Evolutionary conservation across 257 asterid species (phyloP), one percentile per base, ranked within the genome.

Genomic region (Perilla frutescens): DNA sequence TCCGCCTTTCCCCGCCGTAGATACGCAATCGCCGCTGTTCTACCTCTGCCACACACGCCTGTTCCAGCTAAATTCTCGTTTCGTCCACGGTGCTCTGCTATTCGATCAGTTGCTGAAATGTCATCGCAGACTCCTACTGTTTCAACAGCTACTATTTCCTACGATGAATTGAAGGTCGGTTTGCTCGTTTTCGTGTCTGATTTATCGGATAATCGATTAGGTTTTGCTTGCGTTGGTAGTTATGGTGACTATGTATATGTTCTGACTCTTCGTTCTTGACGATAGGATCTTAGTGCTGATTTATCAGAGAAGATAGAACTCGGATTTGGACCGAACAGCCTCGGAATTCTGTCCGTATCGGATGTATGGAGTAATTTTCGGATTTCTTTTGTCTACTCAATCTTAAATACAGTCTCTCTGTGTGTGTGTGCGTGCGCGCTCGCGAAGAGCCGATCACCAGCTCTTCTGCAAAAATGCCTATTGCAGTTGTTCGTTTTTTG

Each of bases 291-390:
- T 31, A 73, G 70, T 75, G 86, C 84, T 5, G 93, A 91, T 84
- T 74, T 93, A 41, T 86, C 89, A 15, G 86, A 81, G 47, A 83
- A 85, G 71, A 87, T 93, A 61, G 96, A 91, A 81, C 83, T 86
- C 68, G 98, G 98, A 7, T 93, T 89, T 76, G 98, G 98, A 31
- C 90, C 91, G 15, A 80, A 82, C 70, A 93, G 98, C 71, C 87
- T 93, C 59, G 98, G 98, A 34, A 89, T 91, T 68, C 76, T 91
- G 26, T 88, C 98, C 8, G 49, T 93, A 64, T 81, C 97, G 10
- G 86, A 83, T 70, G 98, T 92, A 89, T 8, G 90, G 37, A 77
- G 72, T 78, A 31, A 62, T 29, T 68, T 49, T 76, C 48, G 5
- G 8, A 8, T 47, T 39, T 10, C 3, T 8, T 31, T 37, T 36